Conservation (phyloP, 2,329 filamentous ascomycete species). For the Chaetomiaceae sp. region DNA sequence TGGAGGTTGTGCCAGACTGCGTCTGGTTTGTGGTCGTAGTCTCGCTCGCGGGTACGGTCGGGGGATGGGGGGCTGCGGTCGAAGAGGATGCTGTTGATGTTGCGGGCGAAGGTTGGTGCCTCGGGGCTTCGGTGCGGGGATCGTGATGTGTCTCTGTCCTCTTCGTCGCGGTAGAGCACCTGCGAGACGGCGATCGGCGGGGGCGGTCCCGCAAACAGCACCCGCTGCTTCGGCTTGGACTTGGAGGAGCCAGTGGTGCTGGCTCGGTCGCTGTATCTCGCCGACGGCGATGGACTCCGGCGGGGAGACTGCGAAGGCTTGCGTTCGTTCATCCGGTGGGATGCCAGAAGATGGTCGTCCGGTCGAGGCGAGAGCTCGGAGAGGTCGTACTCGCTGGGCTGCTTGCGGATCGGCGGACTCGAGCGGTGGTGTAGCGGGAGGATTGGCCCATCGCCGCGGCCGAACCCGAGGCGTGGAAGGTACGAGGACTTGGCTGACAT, state of each 20-base stretch:
- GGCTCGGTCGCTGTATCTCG: constrained; percentile 20
- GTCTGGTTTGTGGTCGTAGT: constrained; percentile 35
- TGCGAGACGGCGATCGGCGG: constrained; percentile 47
- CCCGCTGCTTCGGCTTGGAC: constrained; percentile 26
- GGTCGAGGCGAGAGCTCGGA: constrained; percentile 32
- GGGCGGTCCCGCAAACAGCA: constrained; percentile 46
- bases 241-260: constrained; percentile 34
- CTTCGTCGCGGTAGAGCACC: constrained; percentile 34
- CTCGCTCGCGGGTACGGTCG: constrained; percentile 20
- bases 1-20: constrained; percentile 45
- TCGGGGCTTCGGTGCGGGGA: constrained; percentile 4
- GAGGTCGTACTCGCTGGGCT: constrained; percentile 34
- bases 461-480: constrained; percentile 30
- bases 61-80: constrained; percentile 27
- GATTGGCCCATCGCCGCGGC: constrained; percentile 24
- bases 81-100: constrained; percentile 37
- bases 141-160: constrained; percentile 21
- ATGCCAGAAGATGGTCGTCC: constrained; percentile 24
- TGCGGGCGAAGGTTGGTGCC: constrained; percentile 25
- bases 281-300: constrained; percentile 19
- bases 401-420: constrained; percentile 27
- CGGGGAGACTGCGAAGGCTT: constrained; percentile 12
- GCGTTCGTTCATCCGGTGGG: constrained; percentile 10
- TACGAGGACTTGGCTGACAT: constrained; percentile 31
- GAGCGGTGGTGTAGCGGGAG: constrained; percentile 29